These are phyloP conservation scores for Aphanoascus verrucosus DNA, from an alignment of 2,329 filamentous ascomycete genomes.

Conservation along the genomic window DNA sequence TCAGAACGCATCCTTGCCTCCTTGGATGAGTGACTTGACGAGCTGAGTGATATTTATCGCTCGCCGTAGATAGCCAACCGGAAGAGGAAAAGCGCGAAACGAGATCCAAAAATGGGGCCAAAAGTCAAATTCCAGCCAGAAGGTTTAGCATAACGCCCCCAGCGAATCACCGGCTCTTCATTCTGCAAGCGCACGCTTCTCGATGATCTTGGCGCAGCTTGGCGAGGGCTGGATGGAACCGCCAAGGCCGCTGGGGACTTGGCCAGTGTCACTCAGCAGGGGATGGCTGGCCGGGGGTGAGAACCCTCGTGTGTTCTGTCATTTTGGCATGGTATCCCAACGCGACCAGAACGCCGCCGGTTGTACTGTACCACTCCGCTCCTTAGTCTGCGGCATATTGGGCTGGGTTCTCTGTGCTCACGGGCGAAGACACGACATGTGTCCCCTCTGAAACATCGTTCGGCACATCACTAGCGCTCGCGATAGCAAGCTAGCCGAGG, in stretches of 20 bases:
- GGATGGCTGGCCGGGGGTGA: too few relatives aligned
- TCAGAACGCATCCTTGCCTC: too few relatives aligned
- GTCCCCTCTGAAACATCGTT: background rate
- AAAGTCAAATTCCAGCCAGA: constrained; percentile 1
- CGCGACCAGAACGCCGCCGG: background rate
- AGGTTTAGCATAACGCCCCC: background rate
- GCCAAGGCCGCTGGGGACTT: background rate
- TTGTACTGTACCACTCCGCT: background rate
- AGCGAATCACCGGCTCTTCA: background rate
- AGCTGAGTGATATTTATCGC: too few relatives aligned
- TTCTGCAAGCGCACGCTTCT: background rate
- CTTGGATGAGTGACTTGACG: too few relatives aligned
- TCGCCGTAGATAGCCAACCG: too few relatives aligned
- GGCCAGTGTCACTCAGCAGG: background rate
- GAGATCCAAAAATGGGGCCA: background rate
- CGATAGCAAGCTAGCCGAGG: background rate
- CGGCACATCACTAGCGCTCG: background rate
- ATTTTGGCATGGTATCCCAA: too few relatives aligned
- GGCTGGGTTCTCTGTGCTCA: background rate
- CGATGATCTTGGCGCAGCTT: background rate
- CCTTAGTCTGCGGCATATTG: background rate
- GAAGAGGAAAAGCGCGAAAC: background rate
- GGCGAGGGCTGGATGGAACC: background rate
- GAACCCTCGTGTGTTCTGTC: too few relatives aligned
- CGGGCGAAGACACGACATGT: background rate